Percentiles rank a stretch among this genome's conserved stretches.
phyloP scores from a whole-genome alignment of 2,329 filamentous ascomycete species.

The Pseudophaeomoniella oleicola region DNA sequence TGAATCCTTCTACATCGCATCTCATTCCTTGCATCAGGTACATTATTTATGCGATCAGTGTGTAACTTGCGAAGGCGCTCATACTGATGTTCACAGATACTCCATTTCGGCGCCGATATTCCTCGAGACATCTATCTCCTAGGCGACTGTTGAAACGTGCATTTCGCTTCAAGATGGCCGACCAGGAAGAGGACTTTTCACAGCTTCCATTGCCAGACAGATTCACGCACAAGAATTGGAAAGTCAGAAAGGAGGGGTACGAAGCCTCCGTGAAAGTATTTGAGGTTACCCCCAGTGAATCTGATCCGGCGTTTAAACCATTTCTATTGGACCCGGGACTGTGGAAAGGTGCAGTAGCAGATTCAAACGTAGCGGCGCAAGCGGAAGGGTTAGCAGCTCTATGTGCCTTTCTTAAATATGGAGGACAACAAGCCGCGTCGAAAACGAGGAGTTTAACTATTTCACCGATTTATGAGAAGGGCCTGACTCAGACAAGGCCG shows the following conservation, averaged over 20 bases:
- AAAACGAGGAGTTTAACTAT: constrained; percentile 65
- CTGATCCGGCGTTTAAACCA: constrained; percentile 70
- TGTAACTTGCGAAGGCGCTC: no score
- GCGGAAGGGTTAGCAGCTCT: constrained; percentile 79
- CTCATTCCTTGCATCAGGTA: no score
- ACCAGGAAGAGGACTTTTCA: constrained; percentile 27
- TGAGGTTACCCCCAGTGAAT: constrained; percentile 68
- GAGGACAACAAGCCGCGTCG: constrained; percentile 52
- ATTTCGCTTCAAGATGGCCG: constrained; percentile 20
- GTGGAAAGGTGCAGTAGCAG: constrained; percentile 84
- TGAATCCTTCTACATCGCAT: no score
- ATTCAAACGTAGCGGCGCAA: constrained; percentile 94
- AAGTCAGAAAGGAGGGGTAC: constrained; percentile 88
- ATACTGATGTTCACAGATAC: constrained; percentile 11
- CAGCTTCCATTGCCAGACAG: constrained; percentile 26
- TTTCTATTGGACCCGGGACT: constrained; percentile 73
- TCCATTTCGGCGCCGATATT: constrained; percentile 4
- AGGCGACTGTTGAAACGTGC: not conserved
- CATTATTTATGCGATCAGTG: no score
- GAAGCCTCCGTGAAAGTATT: constrained; percentile 86
- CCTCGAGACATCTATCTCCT: constrained; percentile 2
- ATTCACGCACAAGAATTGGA: constrained; percentile 57
- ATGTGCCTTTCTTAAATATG: constrained; percentile 85
- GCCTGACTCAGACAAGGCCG: constrained; percentile 71
- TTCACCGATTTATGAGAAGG: constrained; percentile 75